These are phyloP conservation scores for Thuidium tamariscinum DNA, from an alignment of 225 moss, liverwort and hornwort genomes.

Conservation along the genomic window DNA sequence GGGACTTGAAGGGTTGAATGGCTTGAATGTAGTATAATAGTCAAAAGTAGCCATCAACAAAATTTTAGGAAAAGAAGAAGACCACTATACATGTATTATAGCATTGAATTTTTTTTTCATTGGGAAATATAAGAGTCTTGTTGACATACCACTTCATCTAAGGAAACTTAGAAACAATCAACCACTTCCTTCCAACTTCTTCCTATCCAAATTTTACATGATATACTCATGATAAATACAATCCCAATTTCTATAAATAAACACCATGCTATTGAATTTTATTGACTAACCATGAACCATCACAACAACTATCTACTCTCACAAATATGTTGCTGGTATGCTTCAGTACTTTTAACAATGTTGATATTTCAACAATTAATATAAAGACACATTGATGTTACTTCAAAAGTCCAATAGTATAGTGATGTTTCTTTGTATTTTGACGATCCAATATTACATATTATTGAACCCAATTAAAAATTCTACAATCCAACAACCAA, in stretches of 20 bases:
- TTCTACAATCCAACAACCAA: not conserved
- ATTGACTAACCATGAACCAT: no score
- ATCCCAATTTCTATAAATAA: not conserved
- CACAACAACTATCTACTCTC: accelerated
- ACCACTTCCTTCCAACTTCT: not conserved
- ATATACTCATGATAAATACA: not conserved
- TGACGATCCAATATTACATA: not conserved
- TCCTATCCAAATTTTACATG: accelerated
- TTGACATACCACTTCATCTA: no score
- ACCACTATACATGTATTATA: accelerated
- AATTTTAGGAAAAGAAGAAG: not conserved
- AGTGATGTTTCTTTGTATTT: accelerated
- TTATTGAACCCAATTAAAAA: no score
- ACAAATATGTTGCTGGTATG: accelerated
- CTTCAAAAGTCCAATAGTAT: not conserved
- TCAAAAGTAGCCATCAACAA: not conserved
- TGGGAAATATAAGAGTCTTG: not conserved
- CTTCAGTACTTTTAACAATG: accelerated
- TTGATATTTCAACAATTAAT: accelerated
- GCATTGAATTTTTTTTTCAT: not conserved
- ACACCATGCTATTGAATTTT: not conserved
- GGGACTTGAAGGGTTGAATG: not conserved
- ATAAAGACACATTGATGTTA: not conserved
- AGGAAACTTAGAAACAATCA: not conserved
- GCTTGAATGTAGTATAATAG: not conserved